Percentiles rank a stretch among this genome's conserved stretches.
Conservation (phyloP, 1,139 yeast genomes). For the Sugiyamaella paludigena region DNA sequence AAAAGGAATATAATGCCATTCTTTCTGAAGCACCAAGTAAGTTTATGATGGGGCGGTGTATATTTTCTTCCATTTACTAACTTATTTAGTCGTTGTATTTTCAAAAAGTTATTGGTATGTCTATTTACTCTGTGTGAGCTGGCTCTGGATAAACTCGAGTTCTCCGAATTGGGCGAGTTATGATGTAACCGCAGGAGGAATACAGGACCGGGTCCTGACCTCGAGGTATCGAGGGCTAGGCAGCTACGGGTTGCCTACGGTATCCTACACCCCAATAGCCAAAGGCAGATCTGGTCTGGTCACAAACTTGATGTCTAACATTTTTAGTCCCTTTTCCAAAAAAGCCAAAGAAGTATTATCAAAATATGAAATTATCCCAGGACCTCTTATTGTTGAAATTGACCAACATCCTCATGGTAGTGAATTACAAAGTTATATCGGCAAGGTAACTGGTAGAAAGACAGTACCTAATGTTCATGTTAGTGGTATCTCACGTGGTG, state of each 20-base stretch:
- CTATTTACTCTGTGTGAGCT: constrained; percentile 61
- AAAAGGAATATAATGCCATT: constrained; percentile 57
- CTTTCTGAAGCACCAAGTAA: constrained; percentile 60
- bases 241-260: too few species aligned
- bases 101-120: constrained; percentile 44
- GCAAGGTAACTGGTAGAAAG: constrained; percentile 75
- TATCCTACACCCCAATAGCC: too few species aligned
- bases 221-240: too few species aligned
- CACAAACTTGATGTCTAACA: neutral
- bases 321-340: constrained; percentile 59
- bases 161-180: too few species aligned
- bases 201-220: too few species aligned
- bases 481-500: constrained; percentile 85
- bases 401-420: constrained; percentile 71
- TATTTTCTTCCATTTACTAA: neutral
- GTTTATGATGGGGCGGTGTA: constrained; percentile 5
- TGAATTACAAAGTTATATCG: constrained; percentile 75
- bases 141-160: too few species aligned
- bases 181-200: too few species aligned
- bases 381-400: constrained; percentile 71
- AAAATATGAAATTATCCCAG: constrained; percentile 69
- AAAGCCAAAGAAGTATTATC: constrained; percentile 63
- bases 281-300: too few species aligned
- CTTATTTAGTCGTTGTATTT: constrained; percentile 37
- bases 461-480: constrained; percentile 94